phyloP scores from a whole-genome alignment of 2,329 filamentous ascomycete genomes.

The Aureobasidium leucospermi region DNA sequence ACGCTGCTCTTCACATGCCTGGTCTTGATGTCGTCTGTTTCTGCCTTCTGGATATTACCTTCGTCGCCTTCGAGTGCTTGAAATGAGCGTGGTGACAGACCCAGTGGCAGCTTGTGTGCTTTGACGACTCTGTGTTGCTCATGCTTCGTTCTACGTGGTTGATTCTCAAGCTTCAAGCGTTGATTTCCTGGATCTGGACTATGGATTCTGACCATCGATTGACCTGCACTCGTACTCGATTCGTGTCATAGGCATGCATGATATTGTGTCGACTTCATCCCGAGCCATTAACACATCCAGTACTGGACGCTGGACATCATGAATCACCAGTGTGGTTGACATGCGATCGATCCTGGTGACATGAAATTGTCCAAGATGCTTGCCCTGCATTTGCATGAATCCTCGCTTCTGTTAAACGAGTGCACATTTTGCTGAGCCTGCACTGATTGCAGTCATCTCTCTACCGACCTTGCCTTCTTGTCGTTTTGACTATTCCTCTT shows the following conservation, averaged over 20 bases:
- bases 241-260: neutral
- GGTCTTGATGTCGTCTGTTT: conserved; percentile 1
- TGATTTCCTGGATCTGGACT: conserved; percentile 1
- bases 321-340: neutral
- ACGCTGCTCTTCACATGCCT: conserved; percentile 12
- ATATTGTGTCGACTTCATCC: neutral
- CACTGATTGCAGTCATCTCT: neutral
- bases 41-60: conserved; percentile 11
- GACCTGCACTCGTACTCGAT: conserved; percentile 1
- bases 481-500: neutral
- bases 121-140: neutral
- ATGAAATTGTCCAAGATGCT: neutral
- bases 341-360: neutral
- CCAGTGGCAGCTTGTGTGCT: neutral
- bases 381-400: neutral
- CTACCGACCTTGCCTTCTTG: neutral
- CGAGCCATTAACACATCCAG: neutral
- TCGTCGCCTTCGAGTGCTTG: neutral
- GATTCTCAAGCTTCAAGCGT: neutral
- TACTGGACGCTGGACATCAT: neutral
- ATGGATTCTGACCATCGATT: neutral
- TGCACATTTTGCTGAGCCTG: neutral
- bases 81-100: conserved; percentile 7
- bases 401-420: neutral
- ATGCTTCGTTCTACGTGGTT: conserved; percentile 8